Conservation (phyloP, 2,329 filamentous ascomycete species). For the Fusarium sublunatum region DNA sequence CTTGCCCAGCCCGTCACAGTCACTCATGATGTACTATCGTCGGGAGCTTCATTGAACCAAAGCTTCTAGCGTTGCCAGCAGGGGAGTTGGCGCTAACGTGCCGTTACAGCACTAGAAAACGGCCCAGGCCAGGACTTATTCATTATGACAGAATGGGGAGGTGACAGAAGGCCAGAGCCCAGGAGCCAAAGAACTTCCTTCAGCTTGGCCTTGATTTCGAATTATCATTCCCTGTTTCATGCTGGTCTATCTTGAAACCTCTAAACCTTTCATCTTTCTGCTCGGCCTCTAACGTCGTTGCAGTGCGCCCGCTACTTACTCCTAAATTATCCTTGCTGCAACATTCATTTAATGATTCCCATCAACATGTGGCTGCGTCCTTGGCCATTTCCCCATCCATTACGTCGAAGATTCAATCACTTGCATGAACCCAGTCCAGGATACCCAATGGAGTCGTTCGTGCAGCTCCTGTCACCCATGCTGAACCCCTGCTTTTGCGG, state of each 20-base stretch:
- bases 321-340: conserved; percentile 29
- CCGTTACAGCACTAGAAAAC: neutral
- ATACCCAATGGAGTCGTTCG: conserved; percentile 19
- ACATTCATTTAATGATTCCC: conserved; percentile 9
- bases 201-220: conserved; percentile 27
- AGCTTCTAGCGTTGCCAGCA: neutral
- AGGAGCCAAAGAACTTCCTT: conserved; percentile 10
- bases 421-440: conserved; percentile 23
- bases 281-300: conserved; percentile 12
- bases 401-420: conserved; percentile 28
- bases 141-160: conserved; percentile 13
- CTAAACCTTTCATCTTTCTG: conserved; percentile 4
- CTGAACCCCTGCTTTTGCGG: conserved; percentile 10
- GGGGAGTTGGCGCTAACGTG: conserved; percentile 5
- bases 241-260: conserved; percentile 27
- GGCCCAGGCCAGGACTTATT: conserved; percentile 3
- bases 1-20: neutral
- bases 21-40: neutral
- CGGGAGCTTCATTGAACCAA: conserved; percentile 4
- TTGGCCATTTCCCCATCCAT: conserved; percentile 26
- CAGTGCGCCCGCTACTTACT: conserved; percentile 24
- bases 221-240: conserved; percentile 24
- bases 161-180: neutral
- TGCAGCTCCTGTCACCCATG: conserved; percentile 19
- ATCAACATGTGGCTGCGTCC: conserved; percentile 33